Base-by-base conservation (phyloP, 2,329 filamentous ascomycete species). In the Colletotrichum siamense region DNA sequence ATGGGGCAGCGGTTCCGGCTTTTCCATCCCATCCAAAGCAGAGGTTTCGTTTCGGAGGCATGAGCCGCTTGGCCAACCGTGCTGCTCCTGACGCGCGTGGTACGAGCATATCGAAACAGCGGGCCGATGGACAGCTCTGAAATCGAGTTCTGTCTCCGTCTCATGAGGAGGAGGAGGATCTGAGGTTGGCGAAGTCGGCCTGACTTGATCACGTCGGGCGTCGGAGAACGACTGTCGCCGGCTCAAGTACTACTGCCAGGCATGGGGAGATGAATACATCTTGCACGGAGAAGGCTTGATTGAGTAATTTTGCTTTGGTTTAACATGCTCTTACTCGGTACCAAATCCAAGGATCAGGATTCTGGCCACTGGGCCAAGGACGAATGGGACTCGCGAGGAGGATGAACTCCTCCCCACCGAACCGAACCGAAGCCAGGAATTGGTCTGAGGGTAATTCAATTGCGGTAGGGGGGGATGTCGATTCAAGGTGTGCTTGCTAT, bases 31-130 rank as follows among this genome's bases (percentile, higher is more conserved):
- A 69, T 65, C 63, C 64, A 12, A 24, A 24, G 32, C n/a, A 26
- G 71, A 69, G 32, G 65, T 74, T 73, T 69, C 49, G 73, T 76
- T 73, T 76, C 70, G 64, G 30, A 39, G 59, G 69, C 73, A 73
- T 55, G 49, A 69, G 64, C 65, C 71, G 49, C 74, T 66, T 59
- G 28, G 49, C 70, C 32, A 65, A 73, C 64, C 74, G 70, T 76
- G 71, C 70, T 73, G 57, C 70, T 64, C 63, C 44, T 69, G 74
- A 59, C 44, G 71, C 63, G 70, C 59, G n/a, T 61, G 59, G 34
- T 36, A 49, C 39, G 30, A 44, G 49, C 65, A 44, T 44, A 69
- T 76, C 39, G 69, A 76, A 68, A 76, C 64, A 63, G 44, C 69
- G 64, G 69, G 44, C 39, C 62, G 73, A 68, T 63, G 36, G 18